phyloP scores from a whole-genome alignment of 768 basidiomycete genomes.

The Lentinula edodes region DNA sequence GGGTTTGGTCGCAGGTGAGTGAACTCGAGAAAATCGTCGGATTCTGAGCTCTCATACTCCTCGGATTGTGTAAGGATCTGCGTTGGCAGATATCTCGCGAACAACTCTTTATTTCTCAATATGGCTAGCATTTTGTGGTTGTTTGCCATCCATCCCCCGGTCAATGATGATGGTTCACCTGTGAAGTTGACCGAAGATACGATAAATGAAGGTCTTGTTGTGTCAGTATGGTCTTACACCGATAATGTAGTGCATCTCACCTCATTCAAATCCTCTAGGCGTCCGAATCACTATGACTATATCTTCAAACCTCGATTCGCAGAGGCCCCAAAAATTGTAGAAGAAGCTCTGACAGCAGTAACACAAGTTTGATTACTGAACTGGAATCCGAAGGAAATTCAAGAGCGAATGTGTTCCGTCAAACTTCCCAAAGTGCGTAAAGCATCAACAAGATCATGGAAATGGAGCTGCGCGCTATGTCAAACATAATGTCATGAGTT shows the following conservation, averaged over 20 bases:
- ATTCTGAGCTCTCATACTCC: neutral
- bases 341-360: neutral
- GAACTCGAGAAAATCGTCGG: too few species aligned
- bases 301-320: neutral
- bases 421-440: too few species aligned
- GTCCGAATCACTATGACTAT: neutral
- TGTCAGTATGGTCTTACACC: neutral
- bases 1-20: constrained; percentile 20
- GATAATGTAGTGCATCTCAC: neutral
- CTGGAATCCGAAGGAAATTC: too few species aligned
- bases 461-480: too few species aligned
- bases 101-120: constrained; percentile 21
- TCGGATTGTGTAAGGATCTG: constrained; percentile 13
- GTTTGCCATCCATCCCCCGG: neutral
- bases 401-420: too few species aligned
- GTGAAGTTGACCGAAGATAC: neutral
- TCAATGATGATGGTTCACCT: neutral
- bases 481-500: too few species aligned
- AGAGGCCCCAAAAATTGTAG: neutral
- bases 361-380: neutral
- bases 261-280: neutral
- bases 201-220: neutral
- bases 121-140: constrained; percentile 24
- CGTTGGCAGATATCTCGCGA: constrained; percentile 23
- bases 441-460: too few species aligned